Conservation (phyloP, 805 yeast species). For the Candida nanaspora region DNA sequence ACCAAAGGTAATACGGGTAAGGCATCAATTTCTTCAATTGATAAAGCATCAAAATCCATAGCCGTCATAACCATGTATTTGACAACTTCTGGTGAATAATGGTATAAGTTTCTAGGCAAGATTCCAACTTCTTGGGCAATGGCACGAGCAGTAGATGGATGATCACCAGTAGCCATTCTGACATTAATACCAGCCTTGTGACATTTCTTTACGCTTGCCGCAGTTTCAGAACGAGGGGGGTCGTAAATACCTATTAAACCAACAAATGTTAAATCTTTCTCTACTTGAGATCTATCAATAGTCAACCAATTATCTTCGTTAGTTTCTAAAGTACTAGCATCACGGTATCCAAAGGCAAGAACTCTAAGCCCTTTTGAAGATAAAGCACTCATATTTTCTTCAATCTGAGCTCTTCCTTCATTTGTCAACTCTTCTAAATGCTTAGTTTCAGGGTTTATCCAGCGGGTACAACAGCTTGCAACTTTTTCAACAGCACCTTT, state of each 20-base stretch:
- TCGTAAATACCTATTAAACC: constrained; percentile 77
- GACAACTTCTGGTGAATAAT: constrained; percentile 48
- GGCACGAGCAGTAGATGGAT: constrained; percentile 70
- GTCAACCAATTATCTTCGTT: constrained; percentile 22
- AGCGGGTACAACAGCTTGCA: constrained; percentile 44
- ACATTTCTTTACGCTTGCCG: constrained; percentile 55
- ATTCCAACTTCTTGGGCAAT: constrained; percentile 81
- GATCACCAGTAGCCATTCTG: constrained; percentile 80
- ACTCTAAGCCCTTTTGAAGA: constrained; percentile 67
- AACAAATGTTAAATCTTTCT: constrained; percentile 44
- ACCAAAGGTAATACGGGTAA: constrained; percentile 67
- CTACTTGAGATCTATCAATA: constrained; percentile 39
- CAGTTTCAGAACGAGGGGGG: constrained; percentile 70
- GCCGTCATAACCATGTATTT: constrained; percentile 73
- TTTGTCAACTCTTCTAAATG: constrained; percentile 34
- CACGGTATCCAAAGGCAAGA: constrained; percentile 56
- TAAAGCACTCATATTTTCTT: constrained; percentile 48
- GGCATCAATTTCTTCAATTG: constrained; percentile 53
- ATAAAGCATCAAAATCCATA: constrained; percentile 54
- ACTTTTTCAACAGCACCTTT: constrained; percentile 78
- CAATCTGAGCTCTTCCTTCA: constrained; percentile 34
- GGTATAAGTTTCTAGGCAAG: constrained; percentile 52
- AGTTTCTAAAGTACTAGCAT: constrained; percentile 11
- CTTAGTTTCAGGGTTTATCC: constrained; percentile 47
- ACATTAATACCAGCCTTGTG: constrained; percentile 73